A percentile compares a stretch with the other conserved stretches of the same genome.
phyloP scores from a whole-genome alignment of 768 basidiomycete species.

The Tricholoma furcatifolium region DNA sequence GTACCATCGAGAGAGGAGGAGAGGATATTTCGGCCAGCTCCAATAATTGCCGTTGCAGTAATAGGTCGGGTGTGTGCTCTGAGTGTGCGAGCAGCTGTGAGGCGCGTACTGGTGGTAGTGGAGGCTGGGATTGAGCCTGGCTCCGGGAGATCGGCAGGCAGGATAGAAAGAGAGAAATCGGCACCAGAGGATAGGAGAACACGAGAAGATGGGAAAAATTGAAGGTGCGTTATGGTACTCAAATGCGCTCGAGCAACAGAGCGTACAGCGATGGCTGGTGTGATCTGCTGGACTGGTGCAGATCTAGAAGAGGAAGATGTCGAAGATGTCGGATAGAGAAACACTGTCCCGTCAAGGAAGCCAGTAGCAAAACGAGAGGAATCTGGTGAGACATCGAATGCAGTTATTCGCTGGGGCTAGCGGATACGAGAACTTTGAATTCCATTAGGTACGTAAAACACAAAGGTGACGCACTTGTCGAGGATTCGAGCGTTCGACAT shows the following conservation, averaged over 20 bases:
- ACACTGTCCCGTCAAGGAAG: conserved; percentile 57
- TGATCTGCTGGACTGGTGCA: conserved; percentile 20
- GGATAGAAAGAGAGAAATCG: conserved; percentile 66
- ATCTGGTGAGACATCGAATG: conserved; percentile 64
- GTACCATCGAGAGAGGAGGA: conserved; percentile 70
- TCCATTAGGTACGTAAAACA: background rate
- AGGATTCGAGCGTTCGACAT: conserved; percentile 42
- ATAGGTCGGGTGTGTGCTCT: conserved; percentile 66
- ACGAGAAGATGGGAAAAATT: conserved; percentile 69
- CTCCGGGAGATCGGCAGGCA: conserved; percentile 52
- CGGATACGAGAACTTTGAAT: conserved; percentile 3
- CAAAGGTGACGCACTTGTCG: conserved; percentile 31
- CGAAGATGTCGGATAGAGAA: conserved; percentile 41
- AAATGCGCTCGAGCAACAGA: conserved; percentile 42
- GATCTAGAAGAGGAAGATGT: conserved; percentile 14
- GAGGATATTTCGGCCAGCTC: conserved; percentile 63
- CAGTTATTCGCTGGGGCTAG: conserved; percentile 56
- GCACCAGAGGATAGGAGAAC: conserved; percentile 70
- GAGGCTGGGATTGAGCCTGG: conserved; percentile 11
- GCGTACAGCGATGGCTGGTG: conserved; percentile 26
- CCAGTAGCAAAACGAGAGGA: conserved; percentile 57
- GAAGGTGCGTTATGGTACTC: conserved; percentile 53
- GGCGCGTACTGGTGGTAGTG: conserved; percentile 27
- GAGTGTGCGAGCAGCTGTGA: conserved; percentile 58
- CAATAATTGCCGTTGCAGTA: conserved; percentile 63